Evolutionary conservation across 2,329 filamentous ascomycete genomes (phyloP).

Genomic region (Tricladium varicosporioides): DNA sequence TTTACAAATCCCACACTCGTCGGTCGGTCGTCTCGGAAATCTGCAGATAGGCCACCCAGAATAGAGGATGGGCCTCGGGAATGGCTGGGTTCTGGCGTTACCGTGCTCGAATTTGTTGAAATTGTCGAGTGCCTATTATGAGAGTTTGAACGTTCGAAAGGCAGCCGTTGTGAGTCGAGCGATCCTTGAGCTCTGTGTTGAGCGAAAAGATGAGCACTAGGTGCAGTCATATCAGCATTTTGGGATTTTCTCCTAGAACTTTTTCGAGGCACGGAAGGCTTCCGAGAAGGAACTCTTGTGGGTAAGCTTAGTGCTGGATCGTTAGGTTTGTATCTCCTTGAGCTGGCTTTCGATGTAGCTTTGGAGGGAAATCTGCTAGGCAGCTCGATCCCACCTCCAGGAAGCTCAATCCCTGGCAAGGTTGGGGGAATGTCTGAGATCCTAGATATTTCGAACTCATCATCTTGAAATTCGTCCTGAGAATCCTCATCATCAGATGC

Average conservation of each 20-base stretch:
- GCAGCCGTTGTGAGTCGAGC: slow-evolving; percentile 41
- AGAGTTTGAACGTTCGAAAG: slow-evolving; percentile 57
- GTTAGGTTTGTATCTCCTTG: slow-evolving; percentile 10
- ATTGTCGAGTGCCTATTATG: slow-evolving; percentile 50
- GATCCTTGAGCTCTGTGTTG: slow-evolving; percentile 22
- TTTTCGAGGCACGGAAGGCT: slow-evolving; percentile 61
- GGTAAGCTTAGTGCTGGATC: slow-evolving; percentile 40
- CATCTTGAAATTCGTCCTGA: slow-evolving; percentile 46
- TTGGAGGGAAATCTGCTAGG: slow-evolving; percentile 63
- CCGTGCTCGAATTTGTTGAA: slow-evolving; percentile 50
- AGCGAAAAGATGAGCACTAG: slow-evolving; percentile 9
- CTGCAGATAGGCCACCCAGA: slow-evolving; percentile 32
- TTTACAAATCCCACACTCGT: slow-evolving; percentile 56
- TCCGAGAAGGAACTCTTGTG: slow-evolving; percentile 15
- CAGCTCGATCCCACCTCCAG: slow-evolving; percentile 38
- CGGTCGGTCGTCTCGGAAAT: slow-evolving; percentile 45
- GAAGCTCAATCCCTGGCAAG: slow-evolving; percentile 57
- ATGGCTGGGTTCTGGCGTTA: slow-evolving; percentile 47
- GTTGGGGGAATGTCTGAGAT: slow-evolving; percentile 52
- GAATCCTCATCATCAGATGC: slow-evolving; percentile 44
- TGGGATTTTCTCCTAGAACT: slow-evolving; percentile 60
- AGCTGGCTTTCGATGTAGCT: slow-evolving; percentile 42
- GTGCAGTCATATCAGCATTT: slow-evolving; percentile 23
- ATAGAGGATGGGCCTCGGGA: slow-evolving; percentile 24
- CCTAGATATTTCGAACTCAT: slow-evolving; percentile 40